Evolutionary conservation across 768 basidiomycete genomes (phyloP).

Genomic region (Hortiboletus campestris): DNA sequence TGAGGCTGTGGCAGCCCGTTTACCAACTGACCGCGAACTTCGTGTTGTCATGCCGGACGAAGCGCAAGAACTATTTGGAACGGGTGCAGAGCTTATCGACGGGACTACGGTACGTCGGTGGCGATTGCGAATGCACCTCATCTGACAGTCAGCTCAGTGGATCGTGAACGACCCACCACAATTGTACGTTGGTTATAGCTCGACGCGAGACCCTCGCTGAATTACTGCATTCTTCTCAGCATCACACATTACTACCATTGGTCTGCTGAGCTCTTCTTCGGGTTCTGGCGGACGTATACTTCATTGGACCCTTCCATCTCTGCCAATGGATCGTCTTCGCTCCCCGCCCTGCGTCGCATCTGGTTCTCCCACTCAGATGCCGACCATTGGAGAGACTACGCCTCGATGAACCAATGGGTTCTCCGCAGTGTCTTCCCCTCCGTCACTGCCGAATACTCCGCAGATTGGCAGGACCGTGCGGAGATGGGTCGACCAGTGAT

Average conservation of each 20-base stretch:
- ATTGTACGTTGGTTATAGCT: conserved; percentile 53
- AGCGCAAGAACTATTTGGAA: conserved; percentile 69
- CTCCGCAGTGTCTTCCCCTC: conserved; percentile 80
- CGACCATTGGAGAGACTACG: conserved; percentile 87
- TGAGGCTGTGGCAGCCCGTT: conserved; percentile 52
- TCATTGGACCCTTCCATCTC: conserved; percentile 73
- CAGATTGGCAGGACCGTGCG: conserved; percentile 82
- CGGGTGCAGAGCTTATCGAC: conserved; percentile 68
- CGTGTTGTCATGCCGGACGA: conserved; percentile 66
- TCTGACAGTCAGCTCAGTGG: conserved; percentile 45
- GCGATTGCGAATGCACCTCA: neutral
- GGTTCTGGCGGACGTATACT: conserved; percentile 89
- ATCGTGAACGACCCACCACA: conserved; percentile 83
- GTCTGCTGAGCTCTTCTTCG: conserved; percentile 89
- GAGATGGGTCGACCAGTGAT: conserved; percentile 68
- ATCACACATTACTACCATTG: conserved; percentile 94
- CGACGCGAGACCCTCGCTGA: neutral
- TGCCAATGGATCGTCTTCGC: conserved; percentile 60
- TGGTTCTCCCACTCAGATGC: conserved; percentile 74
- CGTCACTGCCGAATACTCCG: conserved; percentile 71
- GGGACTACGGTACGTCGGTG: conserved; percentile 61
- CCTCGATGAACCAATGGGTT: conserved; percentile 88
- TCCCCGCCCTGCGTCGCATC: conserved; percentile 73
- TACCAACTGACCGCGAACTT: conserved; percentile 80
- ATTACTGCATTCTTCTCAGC: conserved; percentile 34